phyloP scores from a whole-genome alignment of 306 rosid species.

The Cotoneaster glaucophyllus region DNA sequence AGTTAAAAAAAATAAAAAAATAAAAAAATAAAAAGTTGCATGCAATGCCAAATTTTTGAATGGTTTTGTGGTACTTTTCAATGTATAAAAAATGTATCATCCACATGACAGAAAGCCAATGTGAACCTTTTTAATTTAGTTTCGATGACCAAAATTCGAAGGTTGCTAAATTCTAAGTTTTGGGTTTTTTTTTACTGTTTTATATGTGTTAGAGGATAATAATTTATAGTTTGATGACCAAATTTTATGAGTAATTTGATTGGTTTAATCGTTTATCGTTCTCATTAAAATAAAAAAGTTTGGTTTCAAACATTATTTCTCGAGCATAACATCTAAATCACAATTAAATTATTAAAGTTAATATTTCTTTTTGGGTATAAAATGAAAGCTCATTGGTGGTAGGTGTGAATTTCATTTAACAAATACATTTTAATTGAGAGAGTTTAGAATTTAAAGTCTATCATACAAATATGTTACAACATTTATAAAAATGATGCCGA shows the following conservation, averaged over 20 bases:
- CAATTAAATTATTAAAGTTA: not conserved
- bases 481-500: too few species aligned
- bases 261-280: too few species aligned
- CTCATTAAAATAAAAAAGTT: too few species aligned
- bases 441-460: too few species aligned
- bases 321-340: not conserved
- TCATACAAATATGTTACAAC: rapidly evolving
- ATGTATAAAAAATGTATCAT: not conserved
- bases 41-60: slow-evolving; percentile 10
- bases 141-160: not conserved
- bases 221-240: too few species aligned
- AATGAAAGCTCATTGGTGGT: not conserved
- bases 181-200: too few species aligned
- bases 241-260: too few species aligned
- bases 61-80: not conserved
- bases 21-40: not conserved
- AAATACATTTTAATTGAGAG: too few species aligned
- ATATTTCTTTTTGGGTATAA: not conserved
- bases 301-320: not conserved
- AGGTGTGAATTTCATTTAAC: not conserved
- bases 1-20: not conserved
- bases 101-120: slow-evolving; percentile 6
- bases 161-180: too few species aligned
- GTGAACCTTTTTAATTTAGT: slow-evolving; percentile 1
- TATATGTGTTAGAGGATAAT: too few species aligned